Base-by-base conservation (phyloP, 768 basidiomycete species). In the Boletus vinaceobasis region DNA sequence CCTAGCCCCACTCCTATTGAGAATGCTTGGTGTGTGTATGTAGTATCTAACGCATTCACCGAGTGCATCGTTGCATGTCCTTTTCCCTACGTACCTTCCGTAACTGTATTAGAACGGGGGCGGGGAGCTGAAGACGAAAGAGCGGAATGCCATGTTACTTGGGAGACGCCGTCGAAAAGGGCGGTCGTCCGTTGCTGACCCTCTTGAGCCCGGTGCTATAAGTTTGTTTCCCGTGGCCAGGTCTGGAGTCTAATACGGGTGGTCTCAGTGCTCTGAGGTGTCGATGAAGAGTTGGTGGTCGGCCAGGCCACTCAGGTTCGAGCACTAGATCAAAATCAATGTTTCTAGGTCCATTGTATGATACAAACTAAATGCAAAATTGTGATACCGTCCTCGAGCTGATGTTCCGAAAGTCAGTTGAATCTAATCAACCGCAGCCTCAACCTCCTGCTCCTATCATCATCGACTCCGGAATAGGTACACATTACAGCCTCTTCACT, bases 1-100 rank as follows among this genome's bases (percentile, higher is more conserved):
- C 56, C 52, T 43, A 39, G 15, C 59, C 47, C 43, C 50, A 23
- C 48, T 53, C 53, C 46, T 40, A 53, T 55, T 36, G 51, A 50
- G 57, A 57, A 60, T 23, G 46, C 38, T 52, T 47, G 48, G 58
- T 38, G 40, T 56, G 53, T 65, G 56, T 65, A 57, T 65, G 64
- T 65, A 63, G 59, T 46, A 56, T 60, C 50, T 60, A 56, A 58
- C 53, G 31, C 56, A 53, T 44, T 43, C 48, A 46, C 49, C 39
- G 35, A 49, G 53, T 37, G 35, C 61, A 54, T 57, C 23, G 35
- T 35, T 52, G 38, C 45, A 46, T 47, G 43, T 49, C 56, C 15
- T 54, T 53, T 49, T 33, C 46, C 38, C 43, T 60, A 54, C 43
- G 58, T 64, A 57, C 45, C 38, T 47, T 48, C 9, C 23, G 27